Evolutionary conservation across 177 flowering plant genomes (phyloP).

Genomic region (Vitis hybrid): DNA sequence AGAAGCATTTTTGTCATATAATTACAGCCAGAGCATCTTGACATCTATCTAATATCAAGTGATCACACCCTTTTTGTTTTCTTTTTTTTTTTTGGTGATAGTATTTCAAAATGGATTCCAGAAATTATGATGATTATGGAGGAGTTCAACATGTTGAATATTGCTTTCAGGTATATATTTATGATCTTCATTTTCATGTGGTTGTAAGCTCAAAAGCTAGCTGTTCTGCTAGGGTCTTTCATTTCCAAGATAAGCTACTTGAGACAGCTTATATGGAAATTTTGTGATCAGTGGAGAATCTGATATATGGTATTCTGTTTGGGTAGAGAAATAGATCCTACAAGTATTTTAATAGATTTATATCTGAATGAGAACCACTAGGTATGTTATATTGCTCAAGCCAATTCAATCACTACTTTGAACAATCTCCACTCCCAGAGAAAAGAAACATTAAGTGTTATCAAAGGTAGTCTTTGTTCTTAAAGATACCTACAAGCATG

Average conservation of each 20-base stretch:
- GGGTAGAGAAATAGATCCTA: not conserved
- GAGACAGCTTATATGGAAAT: not conserved
- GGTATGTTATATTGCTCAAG: too few species aligned
- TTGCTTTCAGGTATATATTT: slow-evolving; percentile 74
- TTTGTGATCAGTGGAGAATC: not conserved
- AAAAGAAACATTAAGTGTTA: too few species aligned
- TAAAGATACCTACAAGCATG: too few species aligned
- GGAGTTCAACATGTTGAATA: slow-evolving; percentile 80
- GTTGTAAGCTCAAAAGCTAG: too few species aligned
- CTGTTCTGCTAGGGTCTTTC: not conserved
- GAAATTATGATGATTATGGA: slow-evolving; percentile 59
- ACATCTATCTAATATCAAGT: too few species aligned
- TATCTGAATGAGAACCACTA: too few species aligned
- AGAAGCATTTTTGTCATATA: too few species aligned
- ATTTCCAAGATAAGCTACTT: not conserved
- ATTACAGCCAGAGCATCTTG: too few species aligned
- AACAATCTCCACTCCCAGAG: too few species aligned
- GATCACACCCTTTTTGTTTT: not conserved
- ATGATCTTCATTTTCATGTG: slow-evolving; percentile 3
- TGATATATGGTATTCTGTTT: not conserved
- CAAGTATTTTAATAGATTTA: not conserved
- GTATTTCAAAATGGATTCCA: slow-evolving; percentile 90
- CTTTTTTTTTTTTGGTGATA: slow-evolving; percentile 15
- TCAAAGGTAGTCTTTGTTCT: too few species aligned
- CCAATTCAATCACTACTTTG: too few species aligned